A percentile compares a stretch with the other conserved stretches of the same genome.
Evolutionary conservation across 306 rosid genomes (phyloP).

Genomic region (Parietaria judaica): DNA sequence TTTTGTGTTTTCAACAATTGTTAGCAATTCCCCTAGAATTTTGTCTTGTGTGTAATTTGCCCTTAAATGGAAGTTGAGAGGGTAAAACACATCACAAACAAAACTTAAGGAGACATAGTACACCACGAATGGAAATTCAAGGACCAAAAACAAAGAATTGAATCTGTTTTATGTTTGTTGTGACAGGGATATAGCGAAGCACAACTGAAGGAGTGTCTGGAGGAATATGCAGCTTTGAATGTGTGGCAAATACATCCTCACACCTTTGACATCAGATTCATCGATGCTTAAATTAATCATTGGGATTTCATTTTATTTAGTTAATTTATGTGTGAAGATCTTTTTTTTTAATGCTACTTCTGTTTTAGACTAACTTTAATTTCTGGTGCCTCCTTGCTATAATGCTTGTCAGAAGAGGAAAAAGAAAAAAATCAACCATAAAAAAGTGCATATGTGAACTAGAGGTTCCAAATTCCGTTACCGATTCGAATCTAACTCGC

Average conservation of each 20-base stretch:
- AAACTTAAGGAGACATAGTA: too few relatives aligned
- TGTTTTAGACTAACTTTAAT: not conserved
- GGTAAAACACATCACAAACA: too few relatives aligned
- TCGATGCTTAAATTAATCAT: constrained; percentile 51
- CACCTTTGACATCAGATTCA: constrained; percentile 83
- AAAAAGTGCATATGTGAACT: not conserved
- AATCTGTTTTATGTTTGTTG: constrained; percentile 13
- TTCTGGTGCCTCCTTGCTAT: too few relatives aligned
- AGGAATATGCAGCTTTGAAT: constrained; percentile 94
- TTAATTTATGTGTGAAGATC: not conserved
- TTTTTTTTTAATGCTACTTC: not conserved
- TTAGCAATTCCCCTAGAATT: too few relatives aligned
- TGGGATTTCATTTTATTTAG: not conserved
- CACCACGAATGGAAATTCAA: too few relatives aligned
- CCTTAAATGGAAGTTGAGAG: too few relatives aligned
- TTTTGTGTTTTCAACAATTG: too few relatives aligned
- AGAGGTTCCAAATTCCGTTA: too few relatives aligned
- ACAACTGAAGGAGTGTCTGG: constrained; percentile 85
- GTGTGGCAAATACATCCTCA: constrained; percentile 98
- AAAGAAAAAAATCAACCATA: not conserved
- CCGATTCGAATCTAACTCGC: too few relatives aligned
- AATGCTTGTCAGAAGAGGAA: not conserved
- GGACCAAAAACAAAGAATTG: too few relatives aligned
- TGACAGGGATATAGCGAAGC: constrained; percentile 96
- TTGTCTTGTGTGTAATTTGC: too few relatives aligned